Percentiles rank a stretch among this genome's conserved stretches.
phyloP scores from a whole-genome alignment of 805 yeast species.

The Metschnikowia rubicola region DNA sequence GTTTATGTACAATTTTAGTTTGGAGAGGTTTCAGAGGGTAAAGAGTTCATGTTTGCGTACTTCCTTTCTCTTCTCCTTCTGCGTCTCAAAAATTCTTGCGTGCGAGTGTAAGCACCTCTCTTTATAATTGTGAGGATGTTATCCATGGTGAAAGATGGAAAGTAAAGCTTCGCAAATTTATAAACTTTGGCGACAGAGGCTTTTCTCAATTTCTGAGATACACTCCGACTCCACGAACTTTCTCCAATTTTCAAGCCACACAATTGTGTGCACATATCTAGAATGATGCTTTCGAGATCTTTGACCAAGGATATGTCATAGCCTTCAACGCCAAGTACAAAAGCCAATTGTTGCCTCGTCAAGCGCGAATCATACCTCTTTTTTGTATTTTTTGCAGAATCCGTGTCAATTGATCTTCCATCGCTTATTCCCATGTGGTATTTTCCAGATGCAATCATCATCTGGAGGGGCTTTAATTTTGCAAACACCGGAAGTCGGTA shows the following conservation, averaged over 20 bases:
- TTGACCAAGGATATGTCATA: constrained; percentile 51
- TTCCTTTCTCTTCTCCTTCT: constrained; percentile 9
- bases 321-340: constrained; percentile 13
- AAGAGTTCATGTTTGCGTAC: neutral
- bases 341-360: constrained; percentile 13
- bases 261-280: constrained; percentile 51
- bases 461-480: constrained; percentile 1
- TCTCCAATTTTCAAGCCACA: constrained; percentile 73
- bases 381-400: neutral
- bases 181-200: constrained; percentile 48
- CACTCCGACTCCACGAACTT: constrained; percentile 83
- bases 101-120: constrained; percentile 64
- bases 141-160: constrained; percentile 48
- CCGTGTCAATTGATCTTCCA: neutral
- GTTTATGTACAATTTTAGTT: too few relatives aligned
- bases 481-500: constrained; percentile 13
- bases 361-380: constrained; percentile 14
- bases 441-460: constrained; percentile 2
- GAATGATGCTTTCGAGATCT: constrained; percentile 49
- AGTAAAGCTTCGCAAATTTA: constrained; percentile 43
- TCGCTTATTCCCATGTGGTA: neutral
- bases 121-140: constrained; percentile 70
- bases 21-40: neutral
- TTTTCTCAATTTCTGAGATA: constrained; percentile 51
- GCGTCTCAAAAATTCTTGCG: constrained; percentile 15